Evolutionary conservation across 2,329 filamentous ascomycete species (phyloP).

Genomic region (Ophiocordyceps sinensis): DNA sequence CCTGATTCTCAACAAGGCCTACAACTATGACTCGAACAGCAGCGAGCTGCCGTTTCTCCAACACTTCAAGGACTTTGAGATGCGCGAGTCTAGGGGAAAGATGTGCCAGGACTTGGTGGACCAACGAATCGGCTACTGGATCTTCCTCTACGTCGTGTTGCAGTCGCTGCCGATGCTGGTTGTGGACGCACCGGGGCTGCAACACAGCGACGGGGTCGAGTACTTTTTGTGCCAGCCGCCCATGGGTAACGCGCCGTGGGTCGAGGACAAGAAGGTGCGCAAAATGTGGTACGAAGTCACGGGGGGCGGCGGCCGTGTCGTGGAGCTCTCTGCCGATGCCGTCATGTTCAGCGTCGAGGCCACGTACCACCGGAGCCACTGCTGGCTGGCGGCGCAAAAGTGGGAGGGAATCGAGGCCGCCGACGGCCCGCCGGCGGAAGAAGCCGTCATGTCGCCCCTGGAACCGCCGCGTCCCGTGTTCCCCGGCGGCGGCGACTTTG

Average conservation of each 20-base stretch:
- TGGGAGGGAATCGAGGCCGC: constrained; percentile 28
- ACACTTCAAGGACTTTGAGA: constrained; percentile 58
- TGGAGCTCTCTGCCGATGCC: constrained; percentile 44
- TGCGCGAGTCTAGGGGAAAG: constrained; percentile 49
- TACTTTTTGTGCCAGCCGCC: constrained; percentile 72
- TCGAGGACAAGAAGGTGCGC: constrained; percentile 46
- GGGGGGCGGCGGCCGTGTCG: constrained; percentile 38
- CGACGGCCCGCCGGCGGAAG: constrained; percentile 11
- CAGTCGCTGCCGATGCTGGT: constrained; percentile 68
- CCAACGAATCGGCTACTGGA: constrained; percentile 62
- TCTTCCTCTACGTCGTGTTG: constrained; percentile 66
- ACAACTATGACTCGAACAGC: constrained; percentile 59
- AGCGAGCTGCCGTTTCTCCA: constrained; percentile 48
- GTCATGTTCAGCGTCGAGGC: constrained; percentile 48
- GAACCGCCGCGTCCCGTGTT: constrained; percentile 23
- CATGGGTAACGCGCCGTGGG: constrained; percentile 59
- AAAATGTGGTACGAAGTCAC: constrained; percentile 65
- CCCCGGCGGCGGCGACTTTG: constrained; percentile 13
- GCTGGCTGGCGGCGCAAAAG: constrained; percentile 36
- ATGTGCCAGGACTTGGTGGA: constrained; percentile 53
- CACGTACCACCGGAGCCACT: constrained; percentile 43
- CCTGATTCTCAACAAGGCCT: constrained; percentile 63
- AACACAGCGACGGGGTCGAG: constrained; percentile 57
- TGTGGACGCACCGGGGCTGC: constrained; percentile 57
- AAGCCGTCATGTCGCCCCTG: constrained; percentile 22